Percentiles rank a stretch among this genome's conserved stretches.
Conservation (phyloP, 257 asterid species). For the Salvia hispanica region DNA sequence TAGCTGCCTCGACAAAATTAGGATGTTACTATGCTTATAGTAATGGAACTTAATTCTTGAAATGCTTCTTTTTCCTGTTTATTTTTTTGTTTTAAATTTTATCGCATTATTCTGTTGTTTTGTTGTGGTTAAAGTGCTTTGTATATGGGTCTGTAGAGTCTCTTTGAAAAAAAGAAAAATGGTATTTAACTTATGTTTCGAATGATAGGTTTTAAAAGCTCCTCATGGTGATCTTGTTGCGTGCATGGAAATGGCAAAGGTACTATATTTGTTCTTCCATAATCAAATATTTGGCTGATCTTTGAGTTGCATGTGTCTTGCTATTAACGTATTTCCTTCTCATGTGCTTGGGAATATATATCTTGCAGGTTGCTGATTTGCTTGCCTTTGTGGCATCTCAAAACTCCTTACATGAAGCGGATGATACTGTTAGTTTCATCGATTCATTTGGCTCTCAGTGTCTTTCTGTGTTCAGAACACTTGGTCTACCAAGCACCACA, state of each 20-base stretch:
- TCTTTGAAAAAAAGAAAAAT: neutral
- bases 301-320: neutral
- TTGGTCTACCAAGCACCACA: constrained; percentile 92
- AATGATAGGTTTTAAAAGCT: constrained; percentile 78
- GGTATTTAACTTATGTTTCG: constrained; percentile 27
- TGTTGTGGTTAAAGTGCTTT: constrained; percentile 2
- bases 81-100: neutral
- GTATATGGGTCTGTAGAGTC: neutral
- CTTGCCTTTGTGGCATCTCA: constrained; percentile 96
- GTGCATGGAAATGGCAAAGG: constrained; percentile 99
- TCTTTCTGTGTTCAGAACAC: constrained; percentile 81
- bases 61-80: neutral
- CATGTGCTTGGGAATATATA: constrained; percentile 14
- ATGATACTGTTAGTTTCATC: constrained; percentile 45
- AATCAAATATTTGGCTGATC: constrained; percentile 3
- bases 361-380: constrained; percentile 85
- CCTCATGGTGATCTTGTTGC: constrained; percentile 82
- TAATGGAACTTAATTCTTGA: constrained; percentile 4
- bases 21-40: neutral
- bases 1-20: constrained; percentile 12
- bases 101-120: neutral
- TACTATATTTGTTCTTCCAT: constrained; percentile 35
- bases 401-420: constrained; percentile 49
- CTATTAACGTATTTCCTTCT: constrained; percentile 12
- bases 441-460: constrained; percentile 94